Evolutionary conservation across 139 green algal genomes (phyloP).

Genomic region (Deuterostichococcus epilithicus): DNA sequence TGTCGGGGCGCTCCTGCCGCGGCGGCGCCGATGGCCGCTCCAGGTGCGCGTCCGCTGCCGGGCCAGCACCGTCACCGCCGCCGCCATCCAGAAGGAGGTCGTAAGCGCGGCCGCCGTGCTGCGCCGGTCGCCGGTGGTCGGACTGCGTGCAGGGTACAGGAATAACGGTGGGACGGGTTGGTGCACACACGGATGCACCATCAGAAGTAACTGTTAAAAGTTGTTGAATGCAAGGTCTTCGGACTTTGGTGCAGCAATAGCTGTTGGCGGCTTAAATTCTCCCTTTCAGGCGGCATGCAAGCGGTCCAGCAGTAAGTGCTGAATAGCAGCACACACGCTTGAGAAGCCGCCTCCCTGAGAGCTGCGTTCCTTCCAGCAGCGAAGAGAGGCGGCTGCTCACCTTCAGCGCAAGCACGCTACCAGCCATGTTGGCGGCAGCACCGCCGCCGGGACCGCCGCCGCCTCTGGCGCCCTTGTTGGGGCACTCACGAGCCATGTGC

Average conservation of each 20-base stretch:
- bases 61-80: neutral
- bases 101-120: neutral
- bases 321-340: too few relatives aligned
- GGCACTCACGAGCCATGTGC: neutral
- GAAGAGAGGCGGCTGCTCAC: too few relatives aligned
- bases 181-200: neutral
- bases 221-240: neutral
- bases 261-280: too few relatives aligned
- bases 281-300: too few relatives aligned
- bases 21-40: neutral
- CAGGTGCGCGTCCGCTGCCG: neutral
- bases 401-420: conserved; percentile 8
- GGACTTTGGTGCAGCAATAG: too few relatives aligned
- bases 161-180: neutral
- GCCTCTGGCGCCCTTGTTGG: neutral
- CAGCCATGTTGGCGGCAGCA: neutral
- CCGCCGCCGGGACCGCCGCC: neutral
- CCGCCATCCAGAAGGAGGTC: conserved; percentile 3
- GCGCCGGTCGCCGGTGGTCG: neutral
- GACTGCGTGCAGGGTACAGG: neutral
- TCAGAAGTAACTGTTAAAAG: neutral
- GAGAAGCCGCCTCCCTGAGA: too few relatives aligned
- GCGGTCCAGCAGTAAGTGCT: too few relatives aligned
- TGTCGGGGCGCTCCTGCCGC: neutral
- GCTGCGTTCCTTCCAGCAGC: too few relatives aligned